Percentiles rank a stretch among this genome's conserved stretches.
Evolutionary conservation across 2,329 filamentous ascomycete species (phyloP).

Genomic region (Epichloe coenophiala): DNA sequence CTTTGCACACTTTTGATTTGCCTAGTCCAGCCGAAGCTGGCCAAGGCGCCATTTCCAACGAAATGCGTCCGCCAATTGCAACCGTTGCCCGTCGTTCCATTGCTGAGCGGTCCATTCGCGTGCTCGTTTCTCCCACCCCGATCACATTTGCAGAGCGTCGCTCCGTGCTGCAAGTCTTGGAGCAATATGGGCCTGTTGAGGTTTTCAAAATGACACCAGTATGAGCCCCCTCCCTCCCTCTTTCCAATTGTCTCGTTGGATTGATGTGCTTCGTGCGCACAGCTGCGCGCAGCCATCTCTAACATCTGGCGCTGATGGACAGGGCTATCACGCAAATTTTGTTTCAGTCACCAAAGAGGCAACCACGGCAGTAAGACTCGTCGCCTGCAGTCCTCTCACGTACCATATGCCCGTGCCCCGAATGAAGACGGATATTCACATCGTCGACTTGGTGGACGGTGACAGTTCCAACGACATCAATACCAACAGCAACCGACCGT

Average conservation of each 20-base stretch:
- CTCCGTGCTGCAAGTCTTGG: conserved; percentile 37
- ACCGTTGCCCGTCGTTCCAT: conserved; percentile 7
- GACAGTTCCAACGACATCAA: conserved; percentile 6
- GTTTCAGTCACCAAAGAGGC: conserved; percentile 32
- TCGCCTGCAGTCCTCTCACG: conserved; percentile 31
- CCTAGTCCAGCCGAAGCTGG: too few relatives aligned
- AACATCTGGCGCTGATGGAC: neutral
- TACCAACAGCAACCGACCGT: conserved; percentile 2
- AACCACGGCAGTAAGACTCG: conserved; percentile 25
- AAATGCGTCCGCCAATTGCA: conserved; percentile 6
- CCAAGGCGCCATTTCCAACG: neutral
- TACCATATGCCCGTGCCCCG: conserved; percentile 26
- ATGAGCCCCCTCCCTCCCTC: neutral
- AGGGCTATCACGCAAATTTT: conserved; percentile 36
- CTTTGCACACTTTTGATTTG: too few relatives aligned
- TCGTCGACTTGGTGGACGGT: conserved; percentile 18
- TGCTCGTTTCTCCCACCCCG: conserved; percentile 39
- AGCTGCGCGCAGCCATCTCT: neutral
- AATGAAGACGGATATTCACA: conserved; percentile 16
- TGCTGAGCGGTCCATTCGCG: conserved; percentile 29
- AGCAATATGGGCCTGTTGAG: conserved; percentile 35
- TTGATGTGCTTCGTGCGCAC: neutral
- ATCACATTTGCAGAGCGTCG: conserved; percentile 39
- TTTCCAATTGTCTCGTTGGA: neutral
- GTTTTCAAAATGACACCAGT: conserved; percentile 30